A percentile compares a stretch with the other conserved stretches of the same genome.
Conservation (phyloP, 257 asterid genomes). For the Ilex aquifolium region DNA sequence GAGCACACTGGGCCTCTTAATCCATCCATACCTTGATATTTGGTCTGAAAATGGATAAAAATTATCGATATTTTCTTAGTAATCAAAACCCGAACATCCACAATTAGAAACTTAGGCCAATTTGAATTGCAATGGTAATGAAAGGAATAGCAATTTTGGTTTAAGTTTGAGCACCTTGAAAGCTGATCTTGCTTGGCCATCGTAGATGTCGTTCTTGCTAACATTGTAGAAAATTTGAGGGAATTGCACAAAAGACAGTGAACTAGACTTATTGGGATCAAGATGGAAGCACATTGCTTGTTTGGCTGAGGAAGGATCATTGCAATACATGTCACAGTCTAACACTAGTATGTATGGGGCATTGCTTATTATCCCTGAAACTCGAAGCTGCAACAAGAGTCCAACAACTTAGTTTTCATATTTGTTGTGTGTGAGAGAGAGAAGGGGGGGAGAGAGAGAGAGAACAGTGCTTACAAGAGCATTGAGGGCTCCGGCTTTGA, state of each 20-base stretch:
- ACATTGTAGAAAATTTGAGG: constrained; percentile 78
- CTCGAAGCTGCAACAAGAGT: constrained; percentile 38
- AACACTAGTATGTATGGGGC: constrained; percentile 52
- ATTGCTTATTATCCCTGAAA: constrained; percentile 80
- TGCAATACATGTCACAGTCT: constrained; percentile 69
- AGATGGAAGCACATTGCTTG: constrained; percentile 76
- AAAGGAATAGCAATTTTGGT: neutral
- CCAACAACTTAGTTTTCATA: too few species aligned
- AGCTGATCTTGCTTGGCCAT: constrained; percentile 79
- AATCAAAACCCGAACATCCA: too few species aligned
- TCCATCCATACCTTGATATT: constrained; percentile 93
- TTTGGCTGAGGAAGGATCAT: constrained; percentile 62
- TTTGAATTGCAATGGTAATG: neutral
- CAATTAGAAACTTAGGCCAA: too few species aligned
- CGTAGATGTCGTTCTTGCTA: constrained; percentile 70
- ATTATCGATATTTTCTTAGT: too few species aligned
- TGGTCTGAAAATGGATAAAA: constrained; percentile 33
- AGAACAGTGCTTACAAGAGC: constrained; percentile 30
- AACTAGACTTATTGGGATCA: constrained; percentile 30
- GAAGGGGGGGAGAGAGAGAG: neutral
- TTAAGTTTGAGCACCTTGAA: constrained; percentile 33
- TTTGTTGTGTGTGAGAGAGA: too few species aligned
- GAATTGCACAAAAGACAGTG: constrained; percentile 53
- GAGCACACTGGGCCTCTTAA: constrained; percentile 54
- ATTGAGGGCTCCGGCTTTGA: constrained; percentile 67